phyloP scores from a whole-genome alignment of 495 filamentous ascomycete species.

The Umbilicaria muhlenbergii region DNA sequence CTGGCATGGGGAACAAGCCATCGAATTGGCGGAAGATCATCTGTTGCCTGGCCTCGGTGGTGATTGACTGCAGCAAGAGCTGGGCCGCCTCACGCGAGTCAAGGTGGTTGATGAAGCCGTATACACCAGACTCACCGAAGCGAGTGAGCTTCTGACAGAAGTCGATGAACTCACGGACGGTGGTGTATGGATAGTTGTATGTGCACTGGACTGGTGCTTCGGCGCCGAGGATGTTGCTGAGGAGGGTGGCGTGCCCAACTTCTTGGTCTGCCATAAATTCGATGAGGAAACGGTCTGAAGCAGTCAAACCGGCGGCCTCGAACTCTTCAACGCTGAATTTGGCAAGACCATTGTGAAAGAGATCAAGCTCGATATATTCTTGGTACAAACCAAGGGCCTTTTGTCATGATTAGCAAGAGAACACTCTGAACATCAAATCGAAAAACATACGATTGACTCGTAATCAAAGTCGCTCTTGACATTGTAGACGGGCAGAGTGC shows the following conservation, averaged over 20 bases:
- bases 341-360: constrained; percentile 67
- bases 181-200: constrained; percentile 72
- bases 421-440: constrained; percentile 13
- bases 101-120: constrained; percentile 70
- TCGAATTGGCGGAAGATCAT: constrained; percentile 78
- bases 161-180: constrained; percentile 66
- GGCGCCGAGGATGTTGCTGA: constrained; percentile 68
- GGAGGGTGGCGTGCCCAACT: constrained; percentile 59
- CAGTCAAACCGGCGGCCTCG: constrained; percentile 44
- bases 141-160: constrained; percentile 79
- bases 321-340: constrained; percentile 61
- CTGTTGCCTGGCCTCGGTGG: constrained; percentile 78
- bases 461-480: constrained; percentile 61
- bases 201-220: constrained; percentile 59
- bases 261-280: constrained; percentile 82
- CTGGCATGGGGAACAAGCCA: constrained; percentile 72
- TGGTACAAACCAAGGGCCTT: constrained; percentile 53
- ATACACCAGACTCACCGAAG: constrained; percentile 68
- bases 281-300: constrained; percentile 56
- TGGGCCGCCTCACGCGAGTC: constrained; percentile 60
- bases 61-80: constrained; percentile 60
- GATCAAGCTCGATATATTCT: constrained; percentile 78
- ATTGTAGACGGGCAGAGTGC: constrained; percentile 54
- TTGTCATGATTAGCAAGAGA: constrained; percentile 18
- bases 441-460: constrained; percentile 37